phyloP scores from a whole-genome alignment of 352 stramenopile genomes.

The Blastocystis sp. region DNA sequence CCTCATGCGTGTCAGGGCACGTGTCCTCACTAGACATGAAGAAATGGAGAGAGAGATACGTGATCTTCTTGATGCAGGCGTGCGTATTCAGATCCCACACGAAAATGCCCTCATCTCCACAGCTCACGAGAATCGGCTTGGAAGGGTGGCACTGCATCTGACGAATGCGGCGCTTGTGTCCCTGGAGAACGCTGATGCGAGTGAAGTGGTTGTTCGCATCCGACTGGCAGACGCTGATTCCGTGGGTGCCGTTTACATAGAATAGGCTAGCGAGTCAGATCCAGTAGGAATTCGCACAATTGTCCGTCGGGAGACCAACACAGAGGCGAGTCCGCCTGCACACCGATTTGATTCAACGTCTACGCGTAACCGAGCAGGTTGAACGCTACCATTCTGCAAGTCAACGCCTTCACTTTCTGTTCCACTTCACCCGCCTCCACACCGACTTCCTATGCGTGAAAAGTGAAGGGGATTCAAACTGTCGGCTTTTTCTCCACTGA shows the following conservation, averaged over 20 bases:
- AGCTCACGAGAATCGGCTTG: background rate
- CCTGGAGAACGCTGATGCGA: constrained; percentile 5
- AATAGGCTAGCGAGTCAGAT: background rate
- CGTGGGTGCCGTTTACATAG: constrained; percentile 60
- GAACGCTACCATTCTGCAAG: too few species aligned
- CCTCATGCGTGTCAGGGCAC: constrained; percentile 3
- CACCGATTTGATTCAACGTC: constrained; percentile 56
- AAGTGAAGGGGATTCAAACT: too few species aligned
- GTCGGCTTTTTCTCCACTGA: too few species aligned
- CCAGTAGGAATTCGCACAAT: background rate
- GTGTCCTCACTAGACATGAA: constrained; percentile 33
- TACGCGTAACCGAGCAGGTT: constrained; percentile 13
- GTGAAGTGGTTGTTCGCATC: constrained; percentile 17
- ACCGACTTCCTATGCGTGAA: too few species aligned
- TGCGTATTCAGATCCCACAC: constrained; percentile 26
- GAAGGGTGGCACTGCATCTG: constrained; percentile 25
- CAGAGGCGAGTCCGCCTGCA: constrained; percentile 33
- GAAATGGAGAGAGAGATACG: constrained; percentile 27
- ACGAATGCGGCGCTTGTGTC: constrained; percentile 14
- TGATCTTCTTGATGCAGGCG: constrained; percentile 1
- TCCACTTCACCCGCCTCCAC: too few species aligned
- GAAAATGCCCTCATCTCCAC: constrained; percentile 43
- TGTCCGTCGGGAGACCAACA: constrained; percentile 51
- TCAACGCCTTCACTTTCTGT: too few species aligned
- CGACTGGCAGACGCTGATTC: constrained; percentile 11